Percentiles rank a stretch among this genome's conserved stretches.
Evolutionary conservation across 148 eudicot genomes (phyloP).

Genomic region (Rhododendron ovatum): DNA sequence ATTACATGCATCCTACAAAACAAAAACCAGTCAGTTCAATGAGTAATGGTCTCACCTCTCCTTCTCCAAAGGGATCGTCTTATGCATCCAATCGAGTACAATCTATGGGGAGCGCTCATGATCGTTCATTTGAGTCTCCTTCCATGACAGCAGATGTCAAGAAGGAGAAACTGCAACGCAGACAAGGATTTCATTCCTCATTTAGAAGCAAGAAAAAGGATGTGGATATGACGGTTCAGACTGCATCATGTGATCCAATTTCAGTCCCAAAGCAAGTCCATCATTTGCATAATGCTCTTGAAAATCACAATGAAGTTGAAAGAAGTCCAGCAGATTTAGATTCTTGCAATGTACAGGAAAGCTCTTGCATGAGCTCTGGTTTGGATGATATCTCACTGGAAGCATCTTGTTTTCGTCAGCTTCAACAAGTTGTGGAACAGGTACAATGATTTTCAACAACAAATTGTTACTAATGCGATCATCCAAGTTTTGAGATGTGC

Average conservation of each 20-base stretch:
- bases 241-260: constrained; percentile 26
- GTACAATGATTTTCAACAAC: constrained; percentile 27
- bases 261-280: constrained; percentile 27
- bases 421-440: constrained; percentile 80
- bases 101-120: neutral
- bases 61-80: constrained; percentile 47
- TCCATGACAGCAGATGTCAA: constrained; percentile 30
- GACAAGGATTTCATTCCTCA: constrained; percentile 21
- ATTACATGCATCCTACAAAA: constrained; percentile 28
- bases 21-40: constrained; percentile 32
- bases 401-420: constrained; percentile 73
- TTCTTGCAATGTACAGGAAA: constrained; percentile 49
- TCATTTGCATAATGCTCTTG: constrained; percentile 26
- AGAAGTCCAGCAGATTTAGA: constrained; percentile 43
- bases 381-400: constrained; percentile 66
- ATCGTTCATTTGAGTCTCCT: constrained; percentile 30
- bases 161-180: constrained; percentile 28
- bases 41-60: constrained; percentile 30
- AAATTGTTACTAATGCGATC: neutral
- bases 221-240: constrained; percentile 22
- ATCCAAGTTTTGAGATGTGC: neutral
- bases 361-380: constrained; percentile 50
- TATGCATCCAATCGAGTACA: constrained; percentile 43
- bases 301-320: constrained; percentile 39
- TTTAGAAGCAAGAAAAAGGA: constrained; percentile 20